phyloP scores from a whole-genome alignment of 768 basidiomycete genomes.

The Boletus fagicola region DNA sequence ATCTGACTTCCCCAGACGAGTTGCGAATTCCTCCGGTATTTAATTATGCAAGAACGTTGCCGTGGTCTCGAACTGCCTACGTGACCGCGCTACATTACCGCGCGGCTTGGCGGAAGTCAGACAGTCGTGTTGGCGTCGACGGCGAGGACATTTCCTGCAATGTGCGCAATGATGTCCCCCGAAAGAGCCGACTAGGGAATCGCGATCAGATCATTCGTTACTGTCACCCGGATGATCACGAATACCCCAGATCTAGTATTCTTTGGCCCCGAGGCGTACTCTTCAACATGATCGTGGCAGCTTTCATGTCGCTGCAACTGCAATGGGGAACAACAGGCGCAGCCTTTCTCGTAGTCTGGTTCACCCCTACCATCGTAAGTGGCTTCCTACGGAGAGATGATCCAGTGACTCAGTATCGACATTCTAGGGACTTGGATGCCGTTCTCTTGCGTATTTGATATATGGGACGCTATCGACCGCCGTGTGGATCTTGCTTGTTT shows the following conservation, averaged over 20 bases:
- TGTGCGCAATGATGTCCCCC: constrained; percentile 1
- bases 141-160: background rate
- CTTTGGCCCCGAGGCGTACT: constrained; percentile 26
- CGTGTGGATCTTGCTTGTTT: constrained; percentile 32
- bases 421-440: constrained; percentile 34
- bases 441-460: constrained; percentile 32
- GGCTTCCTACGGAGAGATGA: background rate
- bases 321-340: constrained; percentile 35
- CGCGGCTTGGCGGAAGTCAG: constrained; percentile 12
- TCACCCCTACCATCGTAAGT: constrained; percentile 32
- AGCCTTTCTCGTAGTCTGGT: constrained; percentile 29
- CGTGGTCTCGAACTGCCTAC: constrained; percentile 23
- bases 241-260: background rate
- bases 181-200: constrained; percentile 19
- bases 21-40: constrained; percentile 24
- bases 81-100: constrained; percentile 17
- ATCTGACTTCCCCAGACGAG: constrained; percentile 25
- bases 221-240: constrained; percentile 12
- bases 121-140: constrained; percentile 4
- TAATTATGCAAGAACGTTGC: constrained; percentile 24
- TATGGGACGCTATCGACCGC: constrained; percentile 31
- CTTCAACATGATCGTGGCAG: constrained; percentile 32
- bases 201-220: constrained; percentile 20
- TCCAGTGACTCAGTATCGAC: background rate
- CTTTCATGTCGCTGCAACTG: constrained; percentile 27